phyloP scores from a whole-genome alignment of 2,329 filamentous ascomycete genomes.

The Ophiognomonia clavigignenti-juglandacearum region DNA sequence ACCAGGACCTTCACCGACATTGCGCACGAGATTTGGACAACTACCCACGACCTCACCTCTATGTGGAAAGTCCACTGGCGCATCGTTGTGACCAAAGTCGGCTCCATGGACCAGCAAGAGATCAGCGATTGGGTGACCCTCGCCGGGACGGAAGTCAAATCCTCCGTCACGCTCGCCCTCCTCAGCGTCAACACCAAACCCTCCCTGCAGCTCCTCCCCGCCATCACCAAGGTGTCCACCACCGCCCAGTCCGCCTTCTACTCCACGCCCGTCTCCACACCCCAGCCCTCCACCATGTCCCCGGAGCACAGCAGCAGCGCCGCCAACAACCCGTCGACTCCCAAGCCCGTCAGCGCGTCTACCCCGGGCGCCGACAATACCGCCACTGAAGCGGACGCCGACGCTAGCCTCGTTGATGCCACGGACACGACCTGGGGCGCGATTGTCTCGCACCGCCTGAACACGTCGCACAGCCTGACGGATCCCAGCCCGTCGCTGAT shows the following conservation, averaged over 20 bases:
- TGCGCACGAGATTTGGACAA: conserved; percentile 73
- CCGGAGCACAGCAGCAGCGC: conserved; percentile 56
- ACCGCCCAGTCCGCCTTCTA: conserved; percentile 42
- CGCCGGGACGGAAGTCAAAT: conserved; percentile 46
- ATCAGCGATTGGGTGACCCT: conserved; percentile 54
- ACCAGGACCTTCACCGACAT: conserved; percentile 56
- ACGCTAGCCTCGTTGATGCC: conserved; percentile 66
- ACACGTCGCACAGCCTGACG: conserved; percentile 51
- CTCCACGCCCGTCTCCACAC: conserved; percentile 65
- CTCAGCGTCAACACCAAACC: conserved; percentile 63
- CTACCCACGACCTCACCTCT: conserved; percentile 68
- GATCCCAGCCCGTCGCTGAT: conserved; percentile 54
- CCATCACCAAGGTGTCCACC: conserved; percentile 43
- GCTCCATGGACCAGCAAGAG: conserved; percentile 63
- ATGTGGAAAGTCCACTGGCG: conserved; percentile 71
- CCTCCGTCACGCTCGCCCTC: conserved; percentile 51
- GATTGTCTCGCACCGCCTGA: conserved; percentile 61
- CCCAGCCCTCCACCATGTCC: conserved; percentile 54
- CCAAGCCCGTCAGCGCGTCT: conserved; percentile 36
- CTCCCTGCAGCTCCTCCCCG: conserved; percentile 57
- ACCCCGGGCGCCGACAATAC: conserved; percentile 44
- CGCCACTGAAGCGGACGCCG: conserved; percentile 39
- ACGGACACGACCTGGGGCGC: conserved; percentile 75
- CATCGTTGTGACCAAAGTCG: conserved; percentile 68
- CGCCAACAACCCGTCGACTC: conserved; percentile 46